Base-by-base conservation (phyloP, 2,329 filamentous ascomycete species). In the Chalara sp. region DNA sequence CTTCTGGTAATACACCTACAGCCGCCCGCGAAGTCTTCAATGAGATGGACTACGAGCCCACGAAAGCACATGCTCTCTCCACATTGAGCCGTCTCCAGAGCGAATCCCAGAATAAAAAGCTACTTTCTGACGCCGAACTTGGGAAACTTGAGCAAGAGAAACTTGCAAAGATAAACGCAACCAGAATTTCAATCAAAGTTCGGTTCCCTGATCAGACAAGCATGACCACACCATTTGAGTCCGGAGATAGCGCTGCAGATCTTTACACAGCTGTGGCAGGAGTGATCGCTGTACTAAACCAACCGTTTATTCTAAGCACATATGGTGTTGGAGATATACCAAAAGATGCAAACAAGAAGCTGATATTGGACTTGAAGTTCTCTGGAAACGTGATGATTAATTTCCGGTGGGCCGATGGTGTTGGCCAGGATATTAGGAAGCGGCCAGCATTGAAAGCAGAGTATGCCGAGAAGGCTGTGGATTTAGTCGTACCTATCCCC, bases 191-290 rank as follows among this genome's bases (percentile, higher is more conserved):
- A 31, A 76, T 97, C 56, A 89, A 87, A 57, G 79, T 96, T 46
- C 86, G 91, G 30, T 91, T 96, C 60, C 92, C 92, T 0, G 91
- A 97, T 65, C 87, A 91, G 59, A 87, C 83, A 51, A 83, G 84
- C 48, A 81, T 90, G 32, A 81, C 89, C 47, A 84, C 84, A 70
- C 78, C 76, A n/a, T 82, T 95, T 58, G 77, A 75, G 1, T 80
- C 81, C 21, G 66, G 73, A 1, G 84, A 91, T 48, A 89, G 87
- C 0, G 86, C 84, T 1, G 74, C 77, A 3, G 78, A 80, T 47
- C 72, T 99, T 1, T 89, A 97, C 68, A 72, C 75, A 11, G 89
- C 86, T 56, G 87, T 96, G 13, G 76, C 82, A 48, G 74, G 74
- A 42, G 81, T 92, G 54, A 84, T 99, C 67, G 78, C 81, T 1